Base-by-base conservation (phyloP, 169 alveolate species). In the Eimeria sp. region DNA sequence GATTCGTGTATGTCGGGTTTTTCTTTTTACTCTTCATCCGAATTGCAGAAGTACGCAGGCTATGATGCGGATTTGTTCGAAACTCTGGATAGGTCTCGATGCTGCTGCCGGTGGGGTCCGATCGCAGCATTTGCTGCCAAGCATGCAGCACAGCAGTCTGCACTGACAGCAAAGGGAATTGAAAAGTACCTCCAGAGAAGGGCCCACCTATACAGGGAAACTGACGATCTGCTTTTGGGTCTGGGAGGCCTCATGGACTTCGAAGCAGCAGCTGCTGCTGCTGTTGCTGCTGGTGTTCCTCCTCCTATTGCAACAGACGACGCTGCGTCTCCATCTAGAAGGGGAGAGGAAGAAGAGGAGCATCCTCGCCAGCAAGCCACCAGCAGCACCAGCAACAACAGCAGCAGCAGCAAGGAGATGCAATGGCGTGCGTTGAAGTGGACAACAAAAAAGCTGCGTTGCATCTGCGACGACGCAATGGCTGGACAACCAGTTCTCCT, bases 211-310 rank as follows among this genome's bases (percentile, higher is more conserved):
- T 86, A 86, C 63, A 86, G 93, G 18, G 82, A 86, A 25, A 65
- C 51, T 3, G 82, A 86, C 47, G 82, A 86, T 18, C n/a, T 86
- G 82, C 45, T 86, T 40, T 65, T 86, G 58, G 82, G 80, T 18
- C 63, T 58, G 10, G 93, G 82, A 45, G 93, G 67, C 13, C 93
- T 86, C 30, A n/a, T 63, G 16, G 93, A 86, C 63, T 72, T 72
- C 34, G 93, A 86, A 3, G 82, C 51, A 45, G 93, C 93, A 61
- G 93, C 93, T 34, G 82, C 93, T 16, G 93, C 82, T 16, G 93
- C 76, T 25, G 93, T 65, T 54, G 76, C 93, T 34, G 93, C 80
- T 43, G 93, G 82, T 16, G 82, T 65, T 14, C 45, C 34, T 47
- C 47, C 89, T 80, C 7, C 34, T 49, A 65, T 47, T 30, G 93